Evolutionary conservation across 108 stramenopile genomes (phyloP).

Genomic region (Fragilaria radians): DNA sequence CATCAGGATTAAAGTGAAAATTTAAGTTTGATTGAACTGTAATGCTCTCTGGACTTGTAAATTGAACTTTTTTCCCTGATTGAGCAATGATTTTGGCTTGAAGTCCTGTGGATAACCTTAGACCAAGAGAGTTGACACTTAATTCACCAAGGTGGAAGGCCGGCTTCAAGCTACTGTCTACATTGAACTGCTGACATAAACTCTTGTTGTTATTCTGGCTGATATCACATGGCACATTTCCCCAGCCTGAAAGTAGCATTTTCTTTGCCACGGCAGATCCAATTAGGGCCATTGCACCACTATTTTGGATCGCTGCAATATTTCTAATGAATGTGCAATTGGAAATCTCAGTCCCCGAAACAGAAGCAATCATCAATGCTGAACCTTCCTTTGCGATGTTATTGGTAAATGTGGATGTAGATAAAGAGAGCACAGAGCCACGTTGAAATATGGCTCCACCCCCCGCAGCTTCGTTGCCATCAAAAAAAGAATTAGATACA

Average conservation of each 20-base stretch:
- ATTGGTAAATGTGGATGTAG: neutral
- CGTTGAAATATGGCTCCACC: neutral
- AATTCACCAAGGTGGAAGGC: neutral
- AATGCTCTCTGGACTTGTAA: neutral
- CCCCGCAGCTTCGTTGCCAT: neutral
- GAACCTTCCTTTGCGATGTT: slow-evolving; percentile 1
- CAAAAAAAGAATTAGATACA: neutral
- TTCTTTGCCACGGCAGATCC: neutral
- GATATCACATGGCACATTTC: neutral
- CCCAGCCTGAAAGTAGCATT: neutral
- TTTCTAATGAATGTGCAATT: neutral
- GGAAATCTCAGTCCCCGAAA: neutral
- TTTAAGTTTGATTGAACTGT: neutral
- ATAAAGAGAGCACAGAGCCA: neutral
- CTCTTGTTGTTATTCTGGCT: neutral
- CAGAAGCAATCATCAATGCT: neutral
- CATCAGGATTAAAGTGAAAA: slow-evolving; percentile 43
- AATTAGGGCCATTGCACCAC: neutral
- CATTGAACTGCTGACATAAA: neutral
- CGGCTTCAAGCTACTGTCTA: too few species aligned
- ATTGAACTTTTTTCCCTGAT: neutral
- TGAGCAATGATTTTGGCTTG: neutral
- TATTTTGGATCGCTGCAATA: neutral
- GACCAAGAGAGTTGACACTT: neutral
- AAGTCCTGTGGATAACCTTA: neutral